These are phyloP conservation scores for Zoysia matrella DNA, from an alignment of 202 grass and related monocot genomes.

Conservation along the genomic window DNA sequence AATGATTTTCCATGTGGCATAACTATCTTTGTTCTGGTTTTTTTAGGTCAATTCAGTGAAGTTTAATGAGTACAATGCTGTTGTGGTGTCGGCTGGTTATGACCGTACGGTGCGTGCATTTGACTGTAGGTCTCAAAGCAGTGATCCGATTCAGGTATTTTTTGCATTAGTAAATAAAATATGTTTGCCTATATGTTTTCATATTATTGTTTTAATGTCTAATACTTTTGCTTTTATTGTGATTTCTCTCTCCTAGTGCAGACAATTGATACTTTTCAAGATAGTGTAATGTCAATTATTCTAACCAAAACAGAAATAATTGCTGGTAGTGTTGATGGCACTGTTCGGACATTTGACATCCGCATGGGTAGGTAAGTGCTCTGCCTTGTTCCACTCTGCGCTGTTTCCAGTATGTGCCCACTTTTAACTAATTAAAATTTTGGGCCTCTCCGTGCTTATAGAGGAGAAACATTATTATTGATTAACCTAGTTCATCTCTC, in stretches of 20 bases:
- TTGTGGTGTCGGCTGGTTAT: slow-evolving; percentile 91
- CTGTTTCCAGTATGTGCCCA: not conserved
- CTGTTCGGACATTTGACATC: slow-evolving; percentile 91
- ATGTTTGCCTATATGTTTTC: not conserved
- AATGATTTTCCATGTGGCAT: slow-evolving; percentile 2
- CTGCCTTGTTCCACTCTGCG: slow-evolving; percentile 4
- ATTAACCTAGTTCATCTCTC: not conserved
- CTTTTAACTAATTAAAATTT: slow-evolving; percentile 2
- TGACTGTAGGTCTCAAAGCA: slow-evolving; percentile 92
- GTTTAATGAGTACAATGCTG: slow-evolving; percentile 83
- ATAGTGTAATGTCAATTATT: slow-evolving; percentile 92
- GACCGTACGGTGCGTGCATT: slow-evolving; percentile 79
- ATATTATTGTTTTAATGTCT: not conserved
- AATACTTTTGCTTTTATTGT: slow-evolving; percentile 2
- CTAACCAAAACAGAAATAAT: slow-evolving; percentile 94
- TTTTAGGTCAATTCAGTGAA: slow-evolving; percentile 87
- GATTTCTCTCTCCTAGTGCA: slow-evolving; percentile 39
- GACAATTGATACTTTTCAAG: slow-evolving; percentile 96
- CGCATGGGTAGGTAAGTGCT: slow-evolving; percentile 86
- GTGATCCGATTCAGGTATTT: slow-evolving; percentile 88
- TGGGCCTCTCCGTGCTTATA: not conserved
- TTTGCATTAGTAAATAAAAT: slow-evolving; percentile 15
- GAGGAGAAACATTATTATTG: not conserved
- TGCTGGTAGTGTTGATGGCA: slow-evolving; percentile 94
- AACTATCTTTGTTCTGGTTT: slow-evolving; percentile 26